A percentile compares a stretch with the other conserved stretches of the same genome.
Evolutionary conservation across 129 eudicot genomes (phyloP).

Genomic region (Oenanthe sinensis): DNA sequence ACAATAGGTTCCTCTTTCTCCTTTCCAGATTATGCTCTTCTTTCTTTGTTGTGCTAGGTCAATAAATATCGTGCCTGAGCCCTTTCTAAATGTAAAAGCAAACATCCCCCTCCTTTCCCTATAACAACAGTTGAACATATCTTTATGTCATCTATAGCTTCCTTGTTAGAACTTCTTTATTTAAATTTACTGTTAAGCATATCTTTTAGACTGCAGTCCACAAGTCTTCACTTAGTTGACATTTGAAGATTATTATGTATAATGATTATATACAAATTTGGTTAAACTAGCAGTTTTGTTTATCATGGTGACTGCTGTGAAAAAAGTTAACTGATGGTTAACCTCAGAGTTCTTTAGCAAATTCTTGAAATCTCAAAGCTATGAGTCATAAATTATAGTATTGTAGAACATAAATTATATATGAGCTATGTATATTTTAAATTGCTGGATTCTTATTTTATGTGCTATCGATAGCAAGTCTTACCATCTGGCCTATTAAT

Average conservation of each 20-base stretch:
- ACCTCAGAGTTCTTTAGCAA: neutral
- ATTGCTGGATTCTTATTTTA: neutral
- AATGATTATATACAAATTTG: neutral
- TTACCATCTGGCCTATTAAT: neutral
- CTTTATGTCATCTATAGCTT: neutral
- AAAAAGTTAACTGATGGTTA: neutral
- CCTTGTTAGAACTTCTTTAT: neutral
- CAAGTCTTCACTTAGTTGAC: neutral
- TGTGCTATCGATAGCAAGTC: neutral
- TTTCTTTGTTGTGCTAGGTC: neutral
- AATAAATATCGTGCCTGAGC: neutral
- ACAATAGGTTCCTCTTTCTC: neutral
- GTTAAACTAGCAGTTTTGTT: neutral
- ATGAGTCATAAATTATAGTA: neutral
- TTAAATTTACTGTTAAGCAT: neutral
- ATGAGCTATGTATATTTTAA: neutral
- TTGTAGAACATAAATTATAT: neutral
- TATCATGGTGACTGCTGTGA: neutral
- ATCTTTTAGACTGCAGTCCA: neutral
- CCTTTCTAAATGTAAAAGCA: neutral
- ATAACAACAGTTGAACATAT: neutral
- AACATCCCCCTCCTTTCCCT: neutral
- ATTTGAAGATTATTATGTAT: neutral
- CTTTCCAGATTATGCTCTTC: neutral
- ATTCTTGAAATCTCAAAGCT: neutral